Conservation (phyloP, 371 early-diverging fungal genomes). For the Mucor mucedo region DNA sequence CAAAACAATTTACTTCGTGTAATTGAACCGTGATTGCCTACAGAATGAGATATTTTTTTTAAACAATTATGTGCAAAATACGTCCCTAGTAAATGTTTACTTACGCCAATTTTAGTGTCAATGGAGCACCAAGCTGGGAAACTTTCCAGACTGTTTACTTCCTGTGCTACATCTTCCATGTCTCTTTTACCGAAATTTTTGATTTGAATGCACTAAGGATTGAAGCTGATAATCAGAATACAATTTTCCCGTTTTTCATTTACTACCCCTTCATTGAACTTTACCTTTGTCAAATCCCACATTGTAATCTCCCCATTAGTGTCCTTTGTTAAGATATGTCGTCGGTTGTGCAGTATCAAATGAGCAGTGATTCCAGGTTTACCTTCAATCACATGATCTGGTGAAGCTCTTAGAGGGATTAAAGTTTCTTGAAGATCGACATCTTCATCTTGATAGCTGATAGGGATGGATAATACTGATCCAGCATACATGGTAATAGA, state of each 20-base stretch:
- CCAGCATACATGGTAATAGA: constrained; percentile 51
- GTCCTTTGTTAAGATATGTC: constrained; percentile 88
- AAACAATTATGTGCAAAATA: background rate
- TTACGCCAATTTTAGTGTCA: constrained; percentile 87
- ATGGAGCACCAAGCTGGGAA: constrained; percentile 91
- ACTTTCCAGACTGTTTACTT: constrained; percentile 76
- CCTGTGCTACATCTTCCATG: constrained; percentile 65
- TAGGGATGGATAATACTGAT: constrained; percentile 55
- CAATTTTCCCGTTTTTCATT: background rate
- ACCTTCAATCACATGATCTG: constrained; percentile 50
- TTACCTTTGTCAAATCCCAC: constrained; percentile 89
- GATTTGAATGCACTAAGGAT: constrained; percentile 56
- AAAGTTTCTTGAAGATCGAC: constrained; percentile 42
- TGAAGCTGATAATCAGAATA: background rate
- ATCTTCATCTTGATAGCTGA: constrained; percentile 57
- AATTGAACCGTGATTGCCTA: constrained; percentile 80
- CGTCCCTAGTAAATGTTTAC: constrained; percentile 4
- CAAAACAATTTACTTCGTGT: constrained; percentile 80
- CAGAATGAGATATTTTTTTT: constrained; percentile 2
- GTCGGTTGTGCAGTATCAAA: constrained; percentile 79
- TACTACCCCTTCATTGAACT: background rate
- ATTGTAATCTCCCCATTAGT: constrained; percentile 79
- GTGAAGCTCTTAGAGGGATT: constrained; percentile 42
- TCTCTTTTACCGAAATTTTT: constrained; percentile 64
- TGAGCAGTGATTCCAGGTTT: constrained; percentile 69